A percentile compares a stretch with the other conserved stretches of the same genome.
These are phyloP conservation scores for Penicillium sp. DNA, from an alignment of 2,329 filamentous ascomycete genomes.

Conservation along the genomic window DNA sequence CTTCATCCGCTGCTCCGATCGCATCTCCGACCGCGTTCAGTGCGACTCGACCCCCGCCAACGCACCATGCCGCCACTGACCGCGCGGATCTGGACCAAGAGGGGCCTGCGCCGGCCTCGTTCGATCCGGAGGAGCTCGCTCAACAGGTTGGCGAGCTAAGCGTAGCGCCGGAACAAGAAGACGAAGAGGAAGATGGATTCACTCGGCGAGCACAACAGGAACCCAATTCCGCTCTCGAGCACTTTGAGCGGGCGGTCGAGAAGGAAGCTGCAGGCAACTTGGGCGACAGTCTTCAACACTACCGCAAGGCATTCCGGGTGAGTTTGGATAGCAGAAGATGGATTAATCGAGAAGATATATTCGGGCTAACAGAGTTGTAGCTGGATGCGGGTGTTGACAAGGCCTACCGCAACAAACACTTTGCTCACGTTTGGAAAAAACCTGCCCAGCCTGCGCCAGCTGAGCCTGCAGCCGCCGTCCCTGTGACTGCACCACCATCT, in stretches of 20 bases:
- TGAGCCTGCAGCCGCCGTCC: constrained; percentile 51
- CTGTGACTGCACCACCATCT: constrained; percentile 61
- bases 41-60: constrained; percentile 40
- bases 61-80: constrained; percentile 43
- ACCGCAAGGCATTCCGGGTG: constrained; percentile 87
- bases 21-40: constrained; percentile 26
- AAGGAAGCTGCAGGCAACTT: constrained; percentile 83
- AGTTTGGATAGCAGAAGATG: constrained; percentile 11
- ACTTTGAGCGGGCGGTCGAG: constrained; percentile 90
- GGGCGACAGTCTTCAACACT: constrained; percentile 84
- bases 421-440: constrained; percentile 66
- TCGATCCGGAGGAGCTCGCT: constrained; percentile 37
- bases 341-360: background rate
- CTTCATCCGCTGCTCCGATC: constrained; percentile 15
- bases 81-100: constrained; percentile 45
- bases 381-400: constrained; percentile 84
- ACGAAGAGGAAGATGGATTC: constrained; percentile 47
- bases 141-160: constrained; percentile 44
- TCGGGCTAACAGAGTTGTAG: constrained; percentile 50
- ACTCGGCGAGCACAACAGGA: constrained; percentile 45
- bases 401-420: constrained; percentile 88
- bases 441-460: constrained; percentile 51
- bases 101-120: constrained; percentile 30
- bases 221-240: constrained; percentile 79
- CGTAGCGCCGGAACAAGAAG: constrained; percentile 35